Conservation (phyloP, 2,329 filamentous ascomycete genomes). For the Cercospora sojina region DNA sequence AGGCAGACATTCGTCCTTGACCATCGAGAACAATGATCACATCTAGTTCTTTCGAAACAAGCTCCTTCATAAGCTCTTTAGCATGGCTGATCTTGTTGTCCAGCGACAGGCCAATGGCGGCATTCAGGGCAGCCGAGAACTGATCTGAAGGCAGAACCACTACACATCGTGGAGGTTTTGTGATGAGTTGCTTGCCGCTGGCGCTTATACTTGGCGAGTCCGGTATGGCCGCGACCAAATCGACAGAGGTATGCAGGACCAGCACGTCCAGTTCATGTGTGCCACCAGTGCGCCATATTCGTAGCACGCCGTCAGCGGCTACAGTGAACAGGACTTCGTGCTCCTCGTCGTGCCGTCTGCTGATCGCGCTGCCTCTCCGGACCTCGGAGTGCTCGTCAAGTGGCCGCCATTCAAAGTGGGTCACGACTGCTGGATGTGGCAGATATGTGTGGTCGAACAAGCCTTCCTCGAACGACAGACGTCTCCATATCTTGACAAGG, state of each 20-base stretch:
- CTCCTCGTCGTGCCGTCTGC: conserved; percentile 34
- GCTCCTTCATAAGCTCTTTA: conserved; percentile 78
- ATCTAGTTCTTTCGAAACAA: conserved; percentile 82
- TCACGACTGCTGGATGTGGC: conserved; percentile 77
- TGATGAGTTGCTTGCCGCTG: conserved; percentile 47
- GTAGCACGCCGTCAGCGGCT: conserved; percentile 74
- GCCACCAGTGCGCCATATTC: conserved; percentile 80
- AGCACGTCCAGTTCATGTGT: conserved; percentile 69
- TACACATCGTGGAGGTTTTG: conserved; percentile 58
- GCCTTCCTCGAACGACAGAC: conserved; percentile 80
- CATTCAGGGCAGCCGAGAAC: conserved; percentile 64
- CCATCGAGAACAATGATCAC: conserved; percentile 83
- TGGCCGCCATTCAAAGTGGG: conserved; percentile 80
- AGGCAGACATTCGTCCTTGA: conserved; percentile 83
- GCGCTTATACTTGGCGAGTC: conserved; percentile 42
- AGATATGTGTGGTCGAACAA: conserved; percentile 90
- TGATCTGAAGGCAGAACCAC: conserved; percentile 82
- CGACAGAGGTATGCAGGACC: conserved; percentile 76
- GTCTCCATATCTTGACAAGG: conserved; percentile 88
- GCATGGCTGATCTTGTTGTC: conserved; percentile 61
- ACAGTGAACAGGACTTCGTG: conserved; percentile 90
- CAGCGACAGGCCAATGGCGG: conserved; percentile 51
- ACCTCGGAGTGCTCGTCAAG: conserved; percentile 66
- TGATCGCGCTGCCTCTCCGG: conserved; percentile 33
- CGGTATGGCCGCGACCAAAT: conserved; percentile 68